phyloP scores from a whole-genome alignment of 2,329 filamentous ascomycete genomes.

The Aspergillus fijiensis region DNA sequence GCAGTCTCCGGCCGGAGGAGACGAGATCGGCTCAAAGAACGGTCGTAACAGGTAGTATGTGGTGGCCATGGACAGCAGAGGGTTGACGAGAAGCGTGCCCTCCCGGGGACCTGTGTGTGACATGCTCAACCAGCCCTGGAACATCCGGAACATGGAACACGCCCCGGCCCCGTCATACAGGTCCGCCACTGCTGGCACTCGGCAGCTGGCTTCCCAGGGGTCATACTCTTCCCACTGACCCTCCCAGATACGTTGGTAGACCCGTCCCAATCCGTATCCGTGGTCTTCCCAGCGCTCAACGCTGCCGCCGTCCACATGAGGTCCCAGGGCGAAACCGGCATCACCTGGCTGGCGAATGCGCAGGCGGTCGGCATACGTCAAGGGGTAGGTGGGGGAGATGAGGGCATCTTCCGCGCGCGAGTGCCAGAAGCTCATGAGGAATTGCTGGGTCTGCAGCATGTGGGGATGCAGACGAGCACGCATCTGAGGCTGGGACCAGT shows the following conservation, averaged over 20 bases:
- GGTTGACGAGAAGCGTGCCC: neutral
- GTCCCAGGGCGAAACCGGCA: constrained; percentile 63
- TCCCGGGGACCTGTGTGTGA: constrained; percentile 42
- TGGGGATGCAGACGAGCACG: constrained; percentile 14
- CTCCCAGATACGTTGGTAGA: neutral
- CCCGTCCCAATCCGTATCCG: constrained; percentile 49
- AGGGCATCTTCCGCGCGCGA: neutral
- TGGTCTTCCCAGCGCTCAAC: constrained; percentile 67
- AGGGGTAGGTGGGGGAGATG: neutral
- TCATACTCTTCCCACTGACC: neutral
- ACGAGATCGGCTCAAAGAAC: neutral
- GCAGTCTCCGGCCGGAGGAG: neutral
- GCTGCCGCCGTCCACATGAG: constrained; percentile 69
- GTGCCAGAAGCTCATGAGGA: neutral
- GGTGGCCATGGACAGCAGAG: neutral
- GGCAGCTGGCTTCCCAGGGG: neutral
- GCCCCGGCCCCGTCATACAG: constrained; percentile 73
- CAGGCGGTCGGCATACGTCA: constrained; percentile 53
- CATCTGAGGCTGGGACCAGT: constrained; percentile 17
- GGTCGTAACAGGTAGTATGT: neutral
- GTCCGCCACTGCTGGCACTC: constrained; percentile 55
- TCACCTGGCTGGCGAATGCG: constrained; percentile 69
- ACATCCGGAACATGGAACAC: constrained; percentile 77
- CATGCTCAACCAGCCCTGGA: constrained; percentile 78
- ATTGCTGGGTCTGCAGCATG: constrained; percentile 14